Conservation (phyloP, 2,329 filamentous ascomycete species). For the Botryotinia calthae region DNA sequence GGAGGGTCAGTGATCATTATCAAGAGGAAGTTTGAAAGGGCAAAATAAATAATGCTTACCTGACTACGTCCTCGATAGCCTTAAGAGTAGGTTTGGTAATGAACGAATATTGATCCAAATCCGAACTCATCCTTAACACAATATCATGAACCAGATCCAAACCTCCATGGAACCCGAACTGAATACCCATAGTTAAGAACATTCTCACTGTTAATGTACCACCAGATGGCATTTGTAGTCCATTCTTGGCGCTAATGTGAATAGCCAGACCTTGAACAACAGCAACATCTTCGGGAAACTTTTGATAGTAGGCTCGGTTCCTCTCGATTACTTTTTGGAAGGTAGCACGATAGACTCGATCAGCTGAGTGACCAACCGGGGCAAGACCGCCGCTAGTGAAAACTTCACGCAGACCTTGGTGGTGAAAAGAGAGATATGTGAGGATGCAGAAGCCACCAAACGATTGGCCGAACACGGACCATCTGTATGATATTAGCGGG, state of each 20-base stretch:
- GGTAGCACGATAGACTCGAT: conserved; percentile 71
- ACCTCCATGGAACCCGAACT: conserved; percentile 76
- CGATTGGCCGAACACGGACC: conserved; percentile 86
- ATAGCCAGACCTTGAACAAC: conserved; percentile 51
- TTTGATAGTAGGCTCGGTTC: conserved; percentile 73
- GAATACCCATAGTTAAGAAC: conserved; percentile 74
- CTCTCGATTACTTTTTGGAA: conserved; percentile 68
- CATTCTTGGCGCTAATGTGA: conserved; percentile 54
- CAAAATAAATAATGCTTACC: not conserved
- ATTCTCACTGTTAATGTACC: conserved; percentile 69
- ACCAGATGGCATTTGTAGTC: conserved; percentile 67
- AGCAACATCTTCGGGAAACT: conserved; percentile 77
- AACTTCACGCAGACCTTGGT: conserved; percentile 73
- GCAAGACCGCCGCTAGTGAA: conserved; percentile 85
- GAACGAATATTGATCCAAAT: conserved; percentile 73
- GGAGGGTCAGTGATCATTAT: not conserved
- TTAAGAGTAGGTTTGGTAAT: conserved; percentile 70
- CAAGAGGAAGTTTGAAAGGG: not conserved
- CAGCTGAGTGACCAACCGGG: conserved; percentile 67
- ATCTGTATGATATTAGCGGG: conserved; percentile 47
- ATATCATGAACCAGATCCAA: conserved; percentile 72
- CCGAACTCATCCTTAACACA: conserved; percentile 66
- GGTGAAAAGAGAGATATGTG: conserved; percentile 80
- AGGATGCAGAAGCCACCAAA: conserved; percentile 86
- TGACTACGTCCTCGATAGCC: conserved; percentile 58